phyloP scores from a whole-genome alignment of 1,284 basidiomycete genomes.

The Sanghuangporus weigelae region DNA sequence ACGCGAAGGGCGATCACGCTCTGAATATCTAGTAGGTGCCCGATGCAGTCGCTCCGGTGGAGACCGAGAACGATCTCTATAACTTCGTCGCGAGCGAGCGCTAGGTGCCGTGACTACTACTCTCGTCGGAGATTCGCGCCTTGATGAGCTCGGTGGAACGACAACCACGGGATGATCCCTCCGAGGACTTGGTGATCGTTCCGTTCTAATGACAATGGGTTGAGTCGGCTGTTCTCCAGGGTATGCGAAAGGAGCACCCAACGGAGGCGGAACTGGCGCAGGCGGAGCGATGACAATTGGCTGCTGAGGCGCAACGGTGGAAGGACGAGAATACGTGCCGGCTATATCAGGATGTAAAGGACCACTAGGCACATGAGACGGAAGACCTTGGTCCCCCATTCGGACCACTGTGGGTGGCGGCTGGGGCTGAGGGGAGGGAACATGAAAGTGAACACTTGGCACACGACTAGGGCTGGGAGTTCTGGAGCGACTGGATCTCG shows the following conservation, averaged over 20 bases:
- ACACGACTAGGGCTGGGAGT: background rate
- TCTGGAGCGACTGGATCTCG: background rate
- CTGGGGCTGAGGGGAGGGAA: slow-evolving; percentile 5
- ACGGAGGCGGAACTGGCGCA: background rate
- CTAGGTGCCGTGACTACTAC: slow-evolving; percentile 1
- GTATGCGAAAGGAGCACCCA: background rate
- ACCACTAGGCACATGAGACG: background rate
- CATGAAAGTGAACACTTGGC: slow-evolving; percentile 1
- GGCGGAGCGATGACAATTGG: slow-evolving; percentile 25
- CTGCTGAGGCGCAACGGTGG: background rate
- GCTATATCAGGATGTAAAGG: background rate
- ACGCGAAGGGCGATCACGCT: background rate
- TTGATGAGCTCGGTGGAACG: background rate
- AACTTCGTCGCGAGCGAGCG: background rate
- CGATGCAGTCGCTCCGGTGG: background rate
- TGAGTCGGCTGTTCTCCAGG: background rate
- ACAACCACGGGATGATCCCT: background rate
- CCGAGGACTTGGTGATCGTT: background rate
- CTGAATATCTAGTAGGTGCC: background rate
- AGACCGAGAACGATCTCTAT: slow-evolving; percentile 8
- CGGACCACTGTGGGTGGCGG: background rate
- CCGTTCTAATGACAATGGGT: slow-evolving; percentile 2
- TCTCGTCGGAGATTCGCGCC: slow-evolving; percentile 3
- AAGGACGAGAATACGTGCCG: background rate
- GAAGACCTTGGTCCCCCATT: background rate